Percentiles rank a stretch among this genome's conserved stretches.
Conservation (phyloP, 2,329 filamentous ascomycete genomes). For the Scytalidium sp. region DNA sequence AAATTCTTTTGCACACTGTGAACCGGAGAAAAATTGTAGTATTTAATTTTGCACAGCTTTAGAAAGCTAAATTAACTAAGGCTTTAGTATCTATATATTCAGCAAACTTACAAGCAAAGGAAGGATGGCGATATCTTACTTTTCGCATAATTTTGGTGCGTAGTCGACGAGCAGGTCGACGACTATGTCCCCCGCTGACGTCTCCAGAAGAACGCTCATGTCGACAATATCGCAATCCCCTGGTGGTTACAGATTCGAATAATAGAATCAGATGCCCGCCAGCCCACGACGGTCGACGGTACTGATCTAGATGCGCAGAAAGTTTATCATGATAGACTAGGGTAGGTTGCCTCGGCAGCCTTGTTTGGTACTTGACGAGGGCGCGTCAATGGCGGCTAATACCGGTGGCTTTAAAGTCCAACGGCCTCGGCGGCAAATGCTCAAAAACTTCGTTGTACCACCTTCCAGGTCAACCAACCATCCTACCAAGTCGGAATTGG, state of each 20-base stretch:
- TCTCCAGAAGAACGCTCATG: constrained; percentile 95
- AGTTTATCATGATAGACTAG: too few relatives aligned
- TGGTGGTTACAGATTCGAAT: not conserved
- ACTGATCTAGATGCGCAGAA: too few relatives aligned
- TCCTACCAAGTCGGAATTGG: too few relatives aligned
- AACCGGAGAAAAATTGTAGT: constrained; percentile 95
- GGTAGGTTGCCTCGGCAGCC: not conserved
- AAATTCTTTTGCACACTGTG: constrained; percentile 93
- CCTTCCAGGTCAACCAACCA: too few relatives aligned
- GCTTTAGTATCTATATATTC: constrained; percentile 52
- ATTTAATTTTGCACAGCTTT: constrained; percentile 98
- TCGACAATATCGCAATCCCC: constrained; percentile 2
- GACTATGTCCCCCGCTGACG: constrained; percentile 88
- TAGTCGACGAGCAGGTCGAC: constrained; percentile 89
- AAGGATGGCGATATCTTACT: constrained; percentile 57
- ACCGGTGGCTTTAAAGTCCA: too few relatives aligned
- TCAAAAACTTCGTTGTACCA: not conserved
- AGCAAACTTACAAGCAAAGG: constrained; percentile 35
- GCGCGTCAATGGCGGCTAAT: not conserved
- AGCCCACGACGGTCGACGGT: too few relatives aligned
- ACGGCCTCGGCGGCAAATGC: not conserved
- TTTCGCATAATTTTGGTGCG: constrained; percentile 89
- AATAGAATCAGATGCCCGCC: too few relatives aligned
- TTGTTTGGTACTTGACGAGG: not conserved
- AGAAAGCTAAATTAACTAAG: constrained; percentile 67